These are phyloP conservation scores for Parastagonospora avenae DNA, from an alignment of 2,329 filamentous ascomycete species.

Conservation along the genomic window DNA sequence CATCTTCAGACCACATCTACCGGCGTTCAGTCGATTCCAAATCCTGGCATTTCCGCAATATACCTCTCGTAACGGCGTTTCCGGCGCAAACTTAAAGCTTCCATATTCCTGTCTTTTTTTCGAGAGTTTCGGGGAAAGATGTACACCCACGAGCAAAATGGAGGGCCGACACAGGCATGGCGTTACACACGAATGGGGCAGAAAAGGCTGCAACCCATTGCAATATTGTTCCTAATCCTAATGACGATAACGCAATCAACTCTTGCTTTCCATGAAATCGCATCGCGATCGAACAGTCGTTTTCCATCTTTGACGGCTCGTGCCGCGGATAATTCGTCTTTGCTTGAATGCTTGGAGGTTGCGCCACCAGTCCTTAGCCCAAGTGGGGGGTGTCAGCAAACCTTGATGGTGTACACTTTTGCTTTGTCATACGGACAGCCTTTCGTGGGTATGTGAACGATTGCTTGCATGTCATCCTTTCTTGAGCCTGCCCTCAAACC, in stretches of 20 bases:
- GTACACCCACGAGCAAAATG: slow-evolving; percentile 25
- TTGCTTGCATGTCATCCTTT: no score
- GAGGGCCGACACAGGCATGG: slow-evolving; percentile 16
- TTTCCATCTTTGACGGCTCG: slow-evolving; percentile 21
- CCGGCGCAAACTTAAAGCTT: slow-evolving; percentile 23
- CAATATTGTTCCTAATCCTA: slow-evolving; percentile 40
- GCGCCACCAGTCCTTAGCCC: slow-evolving; percentile 67
- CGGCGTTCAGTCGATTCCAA: slow-evolving; percentile 11
- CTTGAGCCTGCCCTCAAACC: neutral
- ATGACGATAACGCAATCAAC: slow-evolving; percentile 36
- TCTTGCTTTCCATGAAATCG: slow-evolving; percentile 23
- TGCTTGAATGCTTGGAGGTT: slow-evolving; percentile 71
- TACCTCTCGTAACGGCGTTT: slow-evolving; percentile 39
- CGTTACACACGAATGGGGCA: slow-evolving; percentile 14
- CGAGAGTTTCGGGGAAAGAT: slow-evolving; percentile 18
- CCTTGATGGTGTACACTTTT: slow-evolving; percentile 75
- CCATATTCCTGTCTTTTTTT: slow-evolving; percentile 12
- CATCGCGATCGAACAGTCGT: slow-evolving; percentile 17
- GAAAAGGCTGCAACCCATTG: slow-evolving; percentile 12
- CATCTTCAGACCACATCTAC: slow-evolving; percentile 6
- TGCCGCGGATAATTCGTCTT: slow-evolving; percentile 32
- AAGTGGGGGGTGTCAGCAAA: slow-evolving; percentile 53
- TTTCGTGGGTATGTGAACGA: slow-evolving; percentile 64
- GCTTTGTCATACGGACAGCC: slow-evolving; percentile 74
- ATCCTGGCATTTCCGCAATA: slow-evolving; percentile 21